These are phyloP conservation scores for Starmerella asiatica DNA, from an alignment of 805 yeast species.

Conservation along the genomic window DNA sequence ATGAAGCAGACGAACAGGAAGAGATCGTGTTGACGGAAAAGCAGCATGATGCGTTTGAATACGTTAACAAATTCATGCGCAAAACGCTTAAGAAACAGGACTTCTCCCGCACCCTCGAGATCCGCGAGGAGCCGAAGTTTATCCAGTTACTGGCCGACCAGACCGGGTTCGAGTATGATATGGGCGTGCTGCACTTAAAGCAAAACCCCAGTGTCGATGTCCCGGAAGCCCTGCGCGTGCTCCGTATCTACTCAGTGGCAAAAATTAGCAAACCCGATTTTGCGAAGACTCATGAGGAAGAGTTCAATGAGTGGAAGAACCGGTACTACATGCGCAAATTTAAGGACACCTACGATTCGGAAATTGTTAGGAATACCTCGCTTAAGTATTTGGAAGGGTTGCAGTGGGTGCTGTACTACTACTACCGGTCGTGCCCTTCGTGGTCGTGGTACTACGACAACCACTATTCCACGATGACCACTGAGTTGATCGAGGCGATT, in stretches of 20 bases:
- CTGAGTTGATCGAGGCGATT: constrained; percentile 68
- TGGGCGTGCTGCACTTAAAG: constrained; percentile 40
- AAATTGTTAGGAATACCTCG: constrained; percentile 47
- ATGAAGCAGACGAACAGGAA: constrained; percentile 25
- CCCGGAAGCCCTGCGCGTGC: constrained; percentile 19
- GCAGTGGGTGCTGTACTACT: constrained; percentile 91
- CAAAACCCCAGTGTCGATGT: constrained; percentile 1
- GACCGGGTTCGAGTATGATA: constrained; percentile 41
- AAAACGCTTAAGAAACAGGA: constrained; percentile 22
- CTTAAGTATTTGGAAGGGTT: constrained; percentile 83
- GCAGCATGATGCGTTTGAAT: constrained; percentile 53
- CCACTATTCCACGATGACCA: constrained; percentile 89
- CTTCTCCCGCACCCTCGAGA: constrained; percentile 8
- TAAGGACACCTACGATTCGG: constrained; percentile 46
- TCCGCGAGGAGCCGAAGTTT: constrained; percentile 22
- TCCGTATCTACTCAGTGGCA: constrained; percentile 29
- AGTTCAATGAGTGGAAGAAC: constrained; percentile 67
- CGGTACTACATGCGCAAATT: constrained; percentile 74
- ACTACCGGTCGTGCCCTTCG: constrained; percentile 79
- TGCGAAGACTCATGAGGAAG: constrained; percentile 47
- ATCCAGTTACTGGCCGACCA: constrained; percentile 22
- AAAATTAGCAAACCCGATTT: constrained; percentile 31
- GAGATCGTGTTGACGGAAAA: constrained; percentile 38
- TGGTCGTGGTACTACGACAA: constrained; percentile 92
- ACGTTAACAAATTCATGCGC: constrained; percentile 36